A percentile compares a stretch with the other conserved stretches of the same genome.
Evolutionary conservation across 805 yeast species (phyloP).

Genomic region (Candida pini): DNA sequence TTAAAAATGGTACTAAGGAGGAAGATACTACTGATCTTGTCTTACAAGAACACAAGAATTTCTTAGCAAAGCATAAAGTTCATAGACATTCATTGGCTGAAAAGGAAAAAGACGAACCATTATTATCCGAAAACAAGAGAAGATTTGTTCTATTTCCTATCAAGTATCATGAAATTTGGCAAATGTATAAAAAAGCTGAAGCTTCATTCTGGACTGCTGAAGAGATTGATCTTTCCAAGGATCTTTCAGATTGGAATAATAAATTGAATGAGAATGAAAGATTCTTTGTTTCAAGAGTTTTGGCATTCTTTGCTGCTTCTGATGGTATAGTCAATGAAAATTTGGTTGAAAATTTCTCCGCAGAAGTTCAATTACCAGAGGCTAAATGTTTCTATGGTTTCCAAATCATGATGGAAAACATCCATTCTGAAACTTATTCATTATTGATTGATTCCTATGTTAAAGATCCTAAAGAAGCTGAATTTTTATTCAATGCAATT

Average conservation of each 20-base stretch:
- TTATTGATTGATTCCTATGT: conserved; percentile 90
- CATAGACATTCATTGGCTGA: conserved; percentile 73
- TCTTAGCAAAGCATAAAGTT: conserved; percentile 55
- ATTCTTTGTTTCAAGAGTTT: conserved; percentile 83
- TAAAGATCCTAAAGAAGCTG: conserved; percentile 92
- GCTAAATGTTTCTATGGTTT: conserved; percentile 98
- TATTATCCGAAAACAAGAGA: conserved; percentile 75
- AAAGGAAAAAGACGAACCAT: conserved; percentile 82
- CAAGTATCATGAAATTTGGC: conserved; percentile 97
- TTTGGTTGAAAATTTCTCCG: conserved; percentile 93
- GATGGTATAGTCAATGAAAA: conserved; percentile 98
- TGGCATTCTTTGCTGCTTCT: conserved; percentile 97
- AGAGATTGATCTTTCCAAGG: conserved; percentile 94
- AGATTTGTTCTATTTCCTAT: conserved; percentile 95
- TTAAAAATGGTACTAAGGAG: conserved; percentile 19
- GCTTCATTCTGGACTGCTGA: conserved; percentile 99
- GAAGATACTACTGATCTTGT: conserved; percentile 2
- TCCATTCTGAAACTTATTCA: conserved; percentile 96
- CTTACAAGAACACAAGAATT: conserved; percentile 39
- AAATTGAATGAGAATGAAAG: conserved; percentile 86
- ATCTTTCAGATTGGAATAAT: conserved; percentile 87
- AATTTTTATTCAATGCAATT: conserved; percentile 88
- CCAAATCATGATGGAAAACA: conserved; percentile 99
- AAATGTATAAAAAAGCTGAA: conserved; percentile 97
- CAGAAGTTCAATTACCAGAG: conserved; percentile 95